These are phyloP conservation scores for Aspergillus fijiensis DNA, from an alignment of 2,329 filamentous ascomycete species.

Conservation along the genomic window DNA sequence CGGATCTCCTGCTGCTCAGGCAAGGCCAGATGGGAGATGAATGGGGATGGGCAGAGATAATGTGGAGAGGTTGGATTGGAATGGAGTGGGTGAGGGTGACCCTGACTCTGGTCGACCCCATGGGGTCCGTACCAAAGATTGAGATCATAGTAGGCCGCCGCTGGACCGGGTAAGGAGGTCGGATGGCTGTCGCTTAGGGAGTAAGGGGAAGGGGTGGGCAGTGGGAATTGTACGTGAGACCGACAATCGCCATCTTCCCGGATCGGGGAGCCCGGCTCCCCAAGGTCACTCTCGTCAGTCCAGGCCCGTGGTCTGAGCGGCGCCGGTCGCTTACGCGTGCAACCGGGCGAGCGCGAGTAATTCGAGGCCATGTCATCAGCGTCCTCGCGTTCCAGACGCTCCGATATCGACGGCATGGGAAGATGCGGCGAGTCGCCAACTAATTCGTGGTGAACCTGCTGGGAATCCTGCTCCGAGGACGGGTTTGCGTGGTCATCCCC, in stretches of 20 bases:
- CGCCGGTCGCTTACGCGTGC: slow-evolving; percentile 18
- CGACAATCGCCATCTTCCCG: slow-evolving; percentile 7
- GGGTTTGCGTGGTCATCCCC: background rate
- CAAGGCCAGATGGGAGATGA: background rate
- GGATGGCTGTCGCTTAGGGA: background rate
- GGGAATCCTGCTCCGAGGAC: slow-evolving; percentile 10
- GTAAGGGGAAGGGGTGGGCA: slow-evolving; percentile 3
- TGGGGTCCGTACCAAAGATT: background rate
- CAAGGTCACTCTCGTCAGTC: slow-evolving; percentile 29
- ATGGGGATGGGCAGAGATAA: background rate
- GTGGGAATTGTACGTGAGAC: background rate
- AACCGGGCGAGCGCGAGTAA: slow-evolving; percentile 12
- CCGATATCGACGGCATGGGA: slow-evolving; percentile 29
- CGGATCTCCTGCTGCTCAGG: background rate
- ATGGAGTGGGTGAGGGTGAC: background rate
- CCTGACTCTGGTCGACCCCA: background rate
- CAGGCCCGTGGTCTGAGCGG: slow-evolving; percentile 18
- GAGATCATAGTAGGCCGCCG: slow-evolving; percentile 5
- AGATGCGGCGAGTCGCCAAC: slow-evolving; percentile 23
- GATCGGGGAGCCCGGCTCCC: slow-evolving; percentile 32
- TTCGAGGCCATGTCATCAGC: slow-evolving; percentile 9
- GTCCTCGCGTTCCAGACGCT: slow-evolving; percentile 23
- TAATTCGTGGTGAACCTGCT: slow-evolving; percentile 21
- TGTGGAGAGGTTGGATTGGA: slow-evolving; percentile 4
- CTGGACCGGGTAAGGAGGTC: background rate